These are phyloP conservation scores for Ceratobasidium sp. DNA, from an alignment of 1,284 basidiomycete species.

Conservation along the genomic window DNA sequence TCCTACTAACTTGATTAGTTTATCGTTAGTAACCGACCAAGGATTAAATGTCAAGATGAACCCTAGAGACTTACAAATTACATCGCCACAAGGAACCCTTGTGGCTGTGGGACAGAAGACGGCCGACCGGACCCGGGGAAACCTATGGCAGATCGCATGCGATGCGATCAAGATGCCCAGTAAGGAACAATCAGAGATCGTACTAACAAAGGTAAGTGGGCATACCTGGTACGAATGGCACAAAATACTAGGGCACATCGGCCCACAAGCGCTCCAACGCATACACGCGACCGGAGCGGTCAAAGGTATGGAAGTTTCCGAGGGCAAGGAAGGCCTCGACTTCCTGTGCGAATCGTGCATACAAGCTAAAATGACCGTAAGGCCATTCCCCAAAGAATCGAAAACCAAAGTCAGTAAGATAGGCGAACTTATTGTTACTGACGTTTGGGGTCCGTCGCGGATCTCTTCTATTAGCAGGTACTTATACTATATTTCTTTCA, in stretches of 20 bases:
- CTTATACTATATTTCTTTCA: too few species aligned
- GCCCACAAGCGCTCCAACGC: background rate
- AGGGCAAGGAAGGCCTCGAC: too few species aligned
- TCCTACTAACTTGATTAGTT: constrained; percentile 57
- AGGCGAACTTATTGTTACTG: too few species aligned
- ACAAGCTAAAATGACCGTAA: too few species aligned
- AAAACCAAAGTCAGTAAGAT: too few species aligned
- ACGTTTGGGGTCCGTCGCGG: too few species aligned
- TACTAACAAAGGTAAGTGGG: background rate
- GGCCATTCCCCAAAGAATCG: too few species aligned
- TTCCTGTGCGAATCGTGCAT: too few species aligned
- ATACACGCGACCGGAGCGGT: background rate
- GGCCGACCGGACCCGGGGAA: background rate
- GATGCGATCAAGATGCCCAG: background rate
- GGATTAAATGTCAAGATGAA: background rate
- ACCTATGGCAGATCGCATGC: background rate
- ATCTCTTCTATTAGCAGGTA: too few species aligned
- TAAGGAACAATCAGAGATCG: background rate
- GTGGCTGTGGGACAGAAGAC: background rate
- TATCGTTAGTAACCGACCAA: constrained; percentile 50
- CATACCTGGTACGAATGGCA: background rate
- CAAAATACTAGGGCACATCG: background rate
- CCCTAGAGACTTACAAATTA: background rate
- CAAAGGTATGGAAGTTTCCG: background rate
- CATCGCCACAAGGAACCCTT: too few species aligned